Evolutionary conservation across 2,329 filamentous ascomycete species (phyloP), one percentile per base, ranked within the genome.

Genomic region (Epichloe elymi): DNA sequence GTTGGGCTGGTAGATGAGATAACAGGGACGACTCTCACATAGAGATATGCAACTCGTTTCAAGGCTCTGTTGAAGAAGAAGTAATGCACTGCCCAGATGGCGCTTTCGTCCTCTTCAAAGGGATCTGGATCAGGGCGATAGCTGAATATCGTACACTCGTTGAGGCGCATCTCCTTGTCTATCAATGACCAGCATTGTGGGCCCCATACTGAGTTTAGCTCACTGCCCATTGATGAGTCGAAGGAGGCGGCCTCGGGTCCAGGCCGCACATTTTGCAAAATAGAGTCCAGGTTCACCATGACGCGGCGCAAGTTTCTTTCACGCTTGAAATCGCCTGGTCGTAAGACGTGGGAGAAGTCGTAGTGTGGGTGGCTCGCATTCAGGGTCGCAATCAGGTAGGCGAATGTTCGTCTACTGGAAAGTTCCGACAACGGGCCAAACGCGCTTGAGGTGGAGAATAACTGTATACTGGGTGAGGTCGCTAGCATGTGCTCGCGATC

Each of bases 21-120:
- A 58, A 85, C 84, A 53, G 80, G 91, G 44, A 96, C 80, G n/a
- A 88, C 90, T 54, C 91, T 85, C 44, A 96, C 79, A 62, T 96
- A 94, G 44, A 98, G 72, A 65, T 98, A 98, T 54, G 88, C 90
- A 17, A 98, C 91, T 41, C 93, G 82, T 72, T 97, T 97, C 63
- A 85, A 78, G 26, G 83, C 75, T 61, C 91, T 91, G 74, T 95
- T 96, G 77, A 96, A 97, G 67, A 97, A 95, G 73, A 98, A 95
- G 68, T 95, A 96, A 66, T 97, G 90, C 55, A 90, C 76, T 47
- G 87, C 89, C 91, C 91, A 98, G 55, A 98, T 90, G 10, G 90
- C 85, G 55, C 88, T 87, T 62, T 96, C 89, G 55, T 95, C 90
- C 56, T 89, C 89, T 59, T 90, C 85, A 60, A 94, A 95, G 0